Evolutionary conservation across 2,329 filamentous ascomycete species (phyloP), one percentile per base, ranked within the genome.

Genomic region (Botrytis fragariae): DNA sequence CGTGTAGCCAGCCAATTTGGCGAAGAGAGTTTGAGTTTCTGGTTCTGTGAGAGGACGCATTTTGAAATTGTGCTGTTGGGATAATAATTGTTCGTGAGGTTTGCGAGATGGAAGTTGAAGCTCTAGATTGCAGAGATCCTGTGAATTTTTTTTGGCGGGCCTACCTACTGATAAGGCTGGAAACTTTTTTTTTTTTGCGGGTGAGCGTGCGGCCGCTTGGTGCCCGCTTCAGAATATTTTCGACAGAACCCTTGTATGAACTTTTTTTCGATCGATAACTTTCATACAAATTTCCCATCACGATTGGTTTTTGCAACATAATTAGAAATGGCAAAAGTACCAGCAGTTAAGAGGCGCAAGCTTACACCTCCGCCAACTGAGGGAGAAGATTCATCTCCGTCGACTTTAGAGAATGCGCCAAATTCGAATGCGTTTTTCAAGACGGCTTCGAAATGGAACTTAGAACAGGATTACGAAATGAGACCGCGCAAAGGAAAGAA

Each of bases 1-100:
- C 37, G 93, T 96, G 86, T 98, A 99, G 83, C 94, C 93, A 74
- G 96, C 96, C 59, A 99, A 90, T 86, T 98, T 97, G 78, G 91
- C 89, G 83, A 98, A 97, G 79, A 98, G 90, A 1, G 92, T 93
- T 82, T 93, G 90, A 74, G 91, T 93, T 84, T 94, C 92, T 80
- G 86, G 83, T 82, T 94, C 94, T 73, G 94, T 96, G 77, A 97
- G 89, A 70, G 92, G 89, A 72, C 94, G 89, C 93, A 97, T 97
- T 12, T 60, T 74, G 62, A 35, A 14, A 16, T 29, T 67, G 73
- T 63, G 63, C 32, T 67, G 25, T 60, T n/a, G 75, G 59, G 44
- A 68, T 54, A 10, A 57, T 42, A 16, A 57, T 64, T 42, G 51
- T 39, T 62, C 54, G 51, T 72, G 72, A 39, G 61, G 57, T 29